Base-by-base conservation (phyloP, 148 eudicot genomes). In the Nepenthes mirabilis region DNA sequence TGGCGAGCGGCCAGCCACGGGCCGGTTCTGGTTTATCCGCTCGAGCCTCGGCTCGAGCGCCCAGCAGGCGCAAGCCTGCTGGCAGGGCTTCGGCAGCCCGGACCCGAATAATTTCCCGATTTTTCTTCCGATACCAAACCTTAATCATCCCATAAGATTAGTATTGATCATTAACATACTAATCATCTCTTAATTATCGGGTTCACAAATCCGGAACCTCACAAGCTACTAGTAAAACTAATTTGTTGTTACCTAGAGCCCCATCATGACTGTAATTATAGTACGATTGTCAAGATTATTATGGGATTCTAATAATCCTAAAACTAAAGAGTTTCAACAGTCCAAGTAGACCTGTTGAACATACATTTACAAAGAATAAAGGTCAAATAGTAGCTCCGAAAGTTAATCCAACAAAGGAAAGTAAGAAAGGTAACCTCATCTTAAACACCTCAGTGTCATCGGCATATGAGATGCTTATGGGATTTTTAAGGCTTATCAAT, bases 381-480 rank as follows among this genome's bases (percentile, higher is more conserved):
- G 37, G 35, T 14, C 51, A 53, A 34, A 40, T 7, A 40, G 43
- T 40, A n/a, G n/a, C n/a, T 40, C 43, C 3, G 7, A 40, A 40
- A 40, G 7, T 40, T 40, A 3, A 40, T 7, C 7, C 43, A 40
- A 7, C 59, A 9, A 9, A 48, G 1, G 32, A 43, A 12, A 60
- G 50, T 40, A 33, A 7, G 3, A 14, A 10, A 32, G 4, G 7
- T 40, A 55, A 55, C 9, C 65, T 34, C 71, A 94, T 97, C 93
- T 94, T 94, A 61, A 94, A 94, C 58, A 94, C 99, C 77, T 94
- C 99, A 0, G 95, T 94, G 71, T 94, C 99, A 78, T 94, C 99
- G 34, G 89, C 99, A 57, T 86, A 94, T 4, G 97, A 94, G 67
- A 89, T 94, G 75, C 70, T 78, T 55, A 86, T 86, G 49, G 89